Evolutionary conservation across 2,329 filamentous ascomycete species (phyloP).

Genomic region (Magnaporthiopsis poae): DNA sequence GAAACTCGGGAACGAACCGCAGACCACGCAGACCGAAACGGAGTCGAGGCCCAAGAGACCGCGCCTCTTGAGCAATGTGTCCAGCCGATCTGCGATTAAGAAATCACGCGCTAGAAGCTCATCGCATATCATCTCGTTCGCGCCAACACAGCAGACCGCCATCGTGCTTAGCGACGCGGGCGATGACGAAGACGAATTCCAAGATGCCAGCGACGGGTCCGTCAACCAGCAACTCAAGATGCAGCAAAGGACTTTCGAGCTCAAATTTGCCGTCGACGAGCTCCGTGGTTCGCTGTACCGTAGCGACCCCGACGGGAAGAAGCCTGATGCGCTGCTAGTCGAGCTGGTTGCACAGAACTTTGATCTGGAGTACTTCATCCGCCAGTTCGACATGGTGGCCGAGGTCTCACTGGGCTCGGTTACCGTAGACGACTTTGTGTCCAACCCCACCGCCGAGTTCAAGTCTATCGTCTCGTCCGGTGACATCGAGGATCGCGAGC

Average conservation of each 20-base stretch:
- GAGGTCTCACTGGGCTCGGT: conserved; percentile 81
- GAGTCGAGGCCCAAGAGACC: conserved; percentile 28
- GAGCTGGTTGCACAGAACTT: conserved; percentile 88
- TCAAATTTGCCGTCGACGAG: conserved; percentile 91
- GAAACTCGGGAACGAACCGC: conserved; percentile 51
- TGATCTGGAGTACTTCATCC: conserved; percentile 74
- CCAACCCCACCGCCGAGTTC: conserved; percentile 79
- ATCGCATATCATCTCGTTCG: conserved; percentile 60
- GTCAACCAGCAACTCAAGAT: conserved; percentile 54
- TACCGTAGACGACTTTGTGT: conserved; percentile 88
- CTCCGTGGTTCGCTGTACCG: conserved; percentile 86
- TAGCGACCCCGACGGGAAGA: conserved; percentile 67
- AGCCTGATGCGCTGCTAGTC: conserved; percentile 72
- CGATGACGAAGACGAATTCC: conserved; percentile 53
- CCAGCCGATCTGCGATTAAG: conserved; percentile 27
- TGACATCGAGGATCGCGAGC: conserved; percentile 59
- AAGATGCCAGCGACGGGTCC: conserved; percentile 53
- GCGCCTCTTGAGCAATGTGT: conserved; percentile 35
- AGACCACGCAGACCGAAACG: conserved; percentile 14
- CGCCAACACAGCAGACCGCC: conserved; percentile 50
- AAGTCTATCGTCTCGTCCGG: conserved; percentile 92
- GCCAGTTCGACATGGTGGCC: conserved; percentile 85
- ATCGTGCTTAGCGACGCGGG: conserved; percentile 67
- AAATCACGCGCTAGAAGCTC: conserved; percentile 47
- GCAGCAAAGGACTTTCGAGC: conserved; percentile 85